Base-by-base conservation (phyloP, 1,284 basidiomycete genomes). In the Puccinia horiana region DNA sequence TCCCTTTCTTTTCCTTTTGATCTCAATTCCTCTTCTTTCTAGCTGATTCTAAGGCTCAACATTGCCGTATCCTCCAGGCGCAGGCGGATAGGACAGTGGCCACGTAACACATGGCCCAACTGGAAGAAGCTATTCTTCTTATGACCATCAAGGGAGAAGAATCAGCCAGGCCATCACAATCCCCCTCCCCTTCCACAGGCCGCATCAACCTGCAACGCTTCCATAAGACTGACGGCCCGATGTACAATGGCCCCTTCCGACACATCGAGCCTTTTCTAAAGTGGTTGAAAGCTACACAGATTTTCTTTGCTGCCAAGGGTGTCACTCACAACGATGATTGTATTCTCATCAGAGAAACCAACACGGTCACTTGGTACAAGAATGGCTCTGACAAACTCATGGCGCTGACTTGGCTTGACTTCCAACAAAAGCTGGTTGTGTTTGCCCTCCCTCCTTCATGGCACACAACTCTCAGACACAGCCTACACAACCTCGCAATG, bases 271-370 rank as follows among this genome's bases (percentile, higher is more conserved):
- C 63, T 9, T 32, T 67, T 35, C 32, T 67, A 11, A 67, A 67
- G 16, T 67, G 63, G 63, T 12, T 67, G 16, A n/a, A 67, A 20
- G 63, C 26, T 8, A 37, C 20, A 12, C 63, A 67, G 35, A 29
- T 67, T 23, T 67, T 67, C 63, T 67, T 67, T 37, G 26, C 26
- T 18, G 35, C 63, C 6, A 67, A 67, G 20, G 63, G 63, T 9
- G 63, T 67, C 35, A 67, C 63, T 23, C 63, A 67, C 35, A 35
- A 67, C 35, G 26, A 20, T 4, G 63, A 67, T 37, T 12, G 32
- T 6, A 67, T 67, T 26, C 63, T 67, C 4, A 37, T 67, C 20
- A 8, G 63, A 8, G 63, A 67, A 67, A 67, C 63, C n/a, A 67
- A 67, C 63, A 18, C 35, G 12, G 11, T 61, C 14, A 29, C 58